phyloP scores from a whole-genome alignment of 176 grass and related monocot species.

The Urochloa ruziziensis region DNA sequence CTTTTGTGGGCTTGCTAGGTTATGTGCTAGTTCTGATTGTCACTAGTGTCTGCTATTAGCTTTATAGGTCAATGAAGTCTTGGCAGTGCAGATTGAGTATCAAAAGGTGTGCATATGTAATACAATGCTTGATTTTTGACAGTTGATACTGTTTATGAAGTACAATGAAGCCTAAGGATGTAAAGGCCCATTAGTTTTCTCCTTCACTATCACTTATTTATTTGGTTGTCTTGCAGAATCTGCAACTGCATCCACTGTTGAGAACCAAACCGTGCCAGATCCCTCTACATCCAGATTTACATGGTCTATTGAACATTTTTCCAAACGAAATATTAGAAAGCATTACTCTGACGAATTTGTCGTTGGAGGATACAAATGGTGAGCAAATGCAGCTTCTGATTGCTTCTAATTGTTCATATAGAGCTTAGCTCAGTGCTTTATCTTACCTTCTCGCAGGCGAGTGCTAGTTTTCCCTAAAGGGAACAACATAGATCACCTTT shows the following conservation, averaged over 20 bases:
- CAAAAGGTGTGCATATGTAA: not conserved
- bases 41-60: not conserved
- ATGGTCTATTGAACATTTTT: slow-evolving; percentile 58
- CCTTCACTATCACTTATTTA: slow-evolving; percentile 7
- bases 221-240: slow-evolving; percentile 40
- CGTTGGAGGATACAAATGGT: slow-evolving; percentile 67
- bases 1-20: not conserved
- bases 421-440: slow-evolving; percentile 1
- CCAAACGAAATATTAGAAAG: slow-evolving; percentile 33
- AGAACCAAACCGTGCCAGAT: slow-evolving; percentile 50
- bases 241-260: slow-evolving; percentile 7
- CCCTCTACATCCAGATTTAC: slow-evolving; percentile 57
- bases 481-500: slow-evolving; percentile 57
- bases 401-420: not conserved
- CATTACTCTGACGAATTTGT: slow-evolving; percentile 51
- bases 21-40: not conserved
- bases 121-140: not conserved
- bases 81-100: not conserved
- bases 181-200: not conserved
- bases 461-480: slow-evolving; percentile 69
- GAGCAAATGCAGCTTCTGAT: slow-evolving; percentile 9
- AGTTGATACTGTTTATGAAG: not conserved
- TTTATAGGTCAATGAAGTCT: not conserved
- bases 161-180: not conserved
- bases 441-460: slow-evolving; percentile 46